A percentile compares a stretch with the other conserved stretches of the same genome.
phyloP scores from a whole-genome alignment of 768 basidiomycete species.

The Rossbeevera mucosa region DNA sequence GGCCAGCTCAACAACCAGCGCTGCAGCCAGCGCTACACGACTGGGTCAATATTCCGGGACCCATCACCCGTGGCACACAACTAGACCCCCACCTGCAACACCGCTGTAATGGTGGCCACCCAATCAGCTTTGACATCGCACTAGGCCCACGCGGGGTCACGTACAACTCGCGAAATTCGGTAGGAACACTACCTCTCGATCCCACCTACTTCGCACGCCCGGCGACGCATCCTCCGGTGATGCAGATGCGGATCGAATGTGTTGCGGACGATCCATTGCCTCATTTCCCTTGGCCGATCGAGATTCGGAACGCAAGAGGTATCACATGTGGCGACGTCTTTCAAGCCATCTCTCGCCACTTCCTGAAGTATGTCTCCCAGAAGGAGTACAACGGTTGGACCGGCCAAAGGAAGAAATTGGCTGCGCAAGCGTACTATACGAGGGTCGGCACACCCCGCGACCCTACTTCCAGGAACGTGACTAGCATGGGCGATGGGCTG shows the following conservation, averaged over 20 bases:
- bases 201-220: neutral
- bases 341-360: neutral
- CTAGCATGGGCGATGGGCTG: neutral
- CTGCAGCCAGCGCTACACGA: neutral
- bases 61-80: neutral
- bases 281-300: neutral
- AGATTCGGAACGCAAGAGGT: neutral
- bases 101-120: neutral
- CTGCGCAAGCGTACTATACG: neutral
- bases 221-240: neutral
- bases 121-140: neutral
- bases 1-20: neutral
- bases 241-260: neutral
- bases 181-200: neutral
- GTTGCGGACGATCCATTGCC: neutral
- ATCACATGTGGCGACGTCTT: neutral
- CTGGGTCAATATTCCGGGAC: neutral
- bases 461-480: neutral
- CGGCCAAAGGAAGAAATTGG: neutral
- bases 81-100: neutral
- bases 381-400: neutral
- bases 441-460: neutral
- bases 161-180: neutral
- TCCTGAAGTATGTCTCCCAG: neutral
- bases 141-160: neutral